phyloP scores from a whole-genome alignment of 2,329 filamentous ascomycete species.

The Plenodomus lindquistii region DNA sequence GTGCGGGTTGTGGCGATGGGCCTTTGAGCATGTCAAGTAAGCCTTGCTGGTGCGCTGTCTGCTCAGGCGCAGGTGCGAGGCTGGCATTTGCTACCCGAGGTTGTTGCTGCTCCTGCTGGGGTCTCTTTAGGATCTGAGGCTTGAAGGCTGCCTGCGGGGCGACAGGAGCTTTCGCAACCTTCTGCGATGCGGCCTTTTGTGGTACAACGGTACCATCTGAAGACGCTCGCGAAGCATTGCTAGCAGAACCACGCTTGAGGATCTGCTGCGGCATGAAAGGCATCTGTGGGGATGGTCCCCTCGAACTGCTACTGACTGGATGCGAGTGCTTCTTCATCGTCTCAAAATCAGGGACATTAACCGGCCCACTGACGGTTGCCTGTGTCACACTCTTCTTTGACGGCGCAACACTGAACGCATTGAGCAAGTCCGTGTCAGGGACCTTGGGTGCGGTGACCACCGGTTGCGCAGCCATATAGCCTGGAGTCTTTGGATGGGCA shows the following conservation, averaged over 20 bases:
- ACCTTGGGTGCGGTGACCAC: slow-evolving; percentile 16
- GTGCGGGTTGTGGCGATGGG: slow-evolving; percentile 16
- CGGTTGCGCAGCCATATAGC: slow-evolving; percentile 27
- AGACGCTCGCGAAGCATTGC: slow-evolving; percentile 3
- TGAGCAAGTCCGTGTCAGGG: slow-evolving; percentile 23
- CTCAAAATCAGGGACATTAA: slow-evolving; percentile 49
- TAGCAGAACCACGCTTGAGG: slow-evolving; percentile 21
- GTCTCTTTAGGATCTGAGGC: slow-evolving; percentile 42
- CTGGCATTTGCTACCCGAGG: neutral
- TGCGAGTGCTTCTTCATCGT: slow-evolving; percentile 41
- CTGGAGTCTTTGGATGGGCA: slow-evolving; percentile 48
- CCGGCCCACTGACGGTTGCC: slow-evolving; percentile 47
- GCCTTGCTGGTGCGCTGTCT: slow-evolving; percentile 23
- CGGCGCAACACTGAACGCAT: slow-evolving; percentile 20
- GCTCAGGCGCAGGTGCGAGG: slow-evolving; percentile 6
- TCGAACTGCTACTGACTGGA: slow-evolving; percentile 25
- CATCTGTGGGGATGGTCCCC: slow-evolving; percentile 35
- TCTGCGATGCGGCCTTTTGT: slow-evolving; percentile 4
- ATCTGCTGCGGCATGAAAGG: slow-evolving; percentile 36
- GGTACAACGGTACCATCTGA: slow-evolving; percentile 6
- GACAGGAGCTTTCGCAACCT: slow-evolving; percentile 5
- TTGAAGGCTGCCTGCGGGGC: slow-evolving; percentile 31
- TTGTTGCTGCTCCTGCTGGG: slow-evolving; percentile 30
- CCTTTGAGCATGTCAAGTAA: slow-evolving; percentile 27
- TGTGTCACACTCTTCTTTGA: slow-evolving; percentile 37